These are phyloP conservation scores for Eragrostis curvula DNA, from an alignment of 176 grass and related monocot genomes.

Conservation along the genomic window DNA sequence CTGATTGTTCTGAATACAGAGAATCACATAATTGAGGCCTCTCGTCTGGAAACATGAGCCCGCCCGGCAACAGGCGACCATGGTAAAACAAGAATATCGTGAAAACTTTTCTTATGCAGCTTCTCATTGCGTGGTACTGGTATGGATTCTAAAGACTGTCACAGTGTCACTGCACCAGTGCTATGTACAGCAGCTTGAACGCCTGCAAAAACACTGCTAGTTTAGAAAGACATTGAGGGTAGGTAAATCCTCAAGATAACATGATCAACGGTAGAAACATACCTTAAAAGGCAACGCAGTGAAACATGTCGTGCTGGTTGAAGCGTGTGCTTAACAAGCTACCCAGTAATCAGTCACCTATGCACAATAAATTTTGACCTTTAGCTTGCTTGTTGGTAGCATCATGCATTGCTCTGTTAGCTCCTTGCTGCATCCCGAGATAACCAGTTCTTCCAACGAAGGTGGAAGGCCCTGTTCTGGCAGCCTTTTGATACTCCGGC, in stretches of 20 bases:
- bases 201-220: neutral
- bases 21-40: too few species aligned
- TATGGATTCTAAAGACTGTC: neutral
- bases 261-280: neutral
- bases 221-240: neutral
- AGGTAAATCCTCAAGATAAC: neutral
- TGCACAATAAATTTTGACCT: rapidly evolving
- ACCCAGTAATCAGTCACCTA: neutral
- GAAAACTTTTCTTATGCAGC: too few species aligned
- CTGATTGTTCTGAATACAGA: too few species aligned
- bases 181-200: neutral
- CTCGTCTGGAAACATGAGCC: too few species aligned
- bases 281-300: neutral
- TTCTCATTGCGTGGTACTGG: too few species aligned
- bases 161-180: too few species aligned
- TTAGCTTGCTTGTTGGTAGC: neutral
- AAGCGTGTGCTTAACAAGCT: neutral
- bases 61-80: too few species aligned
- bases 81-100: too few species aligned
- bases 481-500: too few species aligned
- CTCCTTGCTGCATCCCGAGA: too few species aligned
- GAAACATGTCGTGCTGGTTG: neutral
- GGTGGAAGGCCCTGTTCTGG: too few species aligned
- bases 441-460: too few species aligned
- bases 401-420: neutral